Base-by-base conservation (phyloP, 2,329 filamentous ascomycete genomes). In the Microascus cirrosus region DNA sequence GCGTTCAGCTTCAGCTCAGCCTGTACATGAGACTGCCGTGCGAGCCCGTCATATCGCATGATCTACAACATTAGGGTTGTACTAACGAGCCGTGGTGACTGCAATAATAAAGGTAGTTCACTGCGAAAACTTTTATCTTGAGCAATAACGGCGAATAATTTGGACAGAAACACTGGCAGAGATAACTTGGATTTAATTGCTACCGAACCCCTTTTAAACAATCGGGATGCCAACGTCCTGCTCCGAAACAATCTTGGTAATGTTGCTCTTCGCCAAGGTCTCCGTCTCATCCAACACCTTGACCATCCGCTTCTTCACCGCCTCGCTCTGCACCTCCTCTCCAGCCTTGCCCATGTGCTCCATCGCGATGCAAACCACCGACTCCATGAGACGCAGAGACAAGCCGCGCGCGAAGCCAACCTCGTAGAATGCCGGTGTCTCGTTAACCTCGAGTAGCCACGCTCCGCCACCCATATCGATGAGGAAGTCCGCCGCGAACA, bases 371-470 rank as follows among this genome's bases (percentile, higher is more conserved):
- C 61, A 67, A 1, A 73, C 55, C 2, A 72, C 62, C 2, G 69
- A 68, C 60, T 73, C 70, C 70, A 73, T 71, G 2, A 73, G 60
- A 0, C 69, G 60, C 45, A 65, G 35, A 0, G 71, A 65, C 53
- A 73, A 42, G n/a, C 66, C 63, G 0, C 70, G 70, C 0, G 70
- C 69, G 1, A 69, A 64, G 0, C 68, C 69, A 0, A 68, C 62
- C 22, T 73, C 59, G 51, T 73, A 73, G 48, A 73, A 72, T 0
- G 70, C 70, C 0, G 71, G 71, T 24, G 70, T 71, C 62, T 73
- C 70, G 20, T 73, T 73, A 1, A 69, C 70, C 59, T 73, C 71
- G 0, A 73, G 58, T 0, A 73, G 57, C 71, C 71, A 73, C 0
- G 65, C 68, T 0, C 57, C 65, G 0, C 70, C 71, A 0, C 59